Evolutionary conservation across 2,329 filamentous ascomycete species (phyloP), one percentile per base, ranked within the genome.

Genomic region (Penicillium sp.): DNA sequence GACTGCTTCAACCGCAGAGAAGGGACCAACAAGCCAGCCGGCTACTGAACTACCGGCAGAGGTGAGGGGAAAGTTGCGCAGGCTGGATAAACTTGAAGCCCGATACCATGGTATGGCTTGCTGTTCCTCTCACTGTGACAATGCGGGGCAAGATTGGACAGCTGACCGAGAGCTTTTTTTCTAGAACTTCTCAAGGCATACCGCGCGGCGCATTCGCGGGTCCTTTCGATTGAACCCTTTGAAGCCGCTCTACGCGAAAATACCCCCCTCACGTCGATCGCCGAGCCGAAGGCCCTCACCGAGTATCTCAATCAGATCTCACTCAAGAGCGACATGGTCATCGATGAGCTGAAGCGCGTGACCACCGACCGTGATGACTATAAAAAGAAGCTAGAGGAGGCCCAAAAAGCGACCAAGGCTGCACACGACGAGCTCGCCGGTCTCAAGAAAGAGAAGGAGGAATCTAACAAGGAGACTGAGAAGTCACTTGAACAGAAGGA

Each of bases 101-200:
- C 92, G 90, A 60, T 98, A 98, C 76, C 87, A 91, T 73, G 92
- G 91, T 93, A 82, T 55, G 68, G 13, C 42, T 19, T 55, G 38
- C n/a, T 42, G 52, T 30, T 42, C 13, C 16, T 2, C 25, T 5
- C 2, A 14, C 8, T 14, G n/a, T 55, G 14, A 48, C 16, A 10
- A 10, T 42, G 37, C 14, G 16, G 13, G 35, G 38, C n/a, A 25
- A 16, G 46, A 26, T 22, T n/a, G 26, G 30, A 42, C 25, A 28
- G 10, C 19, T 49, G 6, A 57, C 13, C 22, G 4, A 11, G 49
- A 25, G n/a, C 53, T 56, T 51, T 22, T 22, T 65, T 35, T 60
- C n/a, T 67, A 92, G 94, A 98, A 71, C 83, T 99, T 0, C 82
- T 98, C 53, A 89, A 92, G 59, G 97, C 94, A 8, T 99, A 99